phyloP scores from a whole-genome alignment of 1,139 yeast genomes.

The Nakaseomyces nivariensis region DNA sequence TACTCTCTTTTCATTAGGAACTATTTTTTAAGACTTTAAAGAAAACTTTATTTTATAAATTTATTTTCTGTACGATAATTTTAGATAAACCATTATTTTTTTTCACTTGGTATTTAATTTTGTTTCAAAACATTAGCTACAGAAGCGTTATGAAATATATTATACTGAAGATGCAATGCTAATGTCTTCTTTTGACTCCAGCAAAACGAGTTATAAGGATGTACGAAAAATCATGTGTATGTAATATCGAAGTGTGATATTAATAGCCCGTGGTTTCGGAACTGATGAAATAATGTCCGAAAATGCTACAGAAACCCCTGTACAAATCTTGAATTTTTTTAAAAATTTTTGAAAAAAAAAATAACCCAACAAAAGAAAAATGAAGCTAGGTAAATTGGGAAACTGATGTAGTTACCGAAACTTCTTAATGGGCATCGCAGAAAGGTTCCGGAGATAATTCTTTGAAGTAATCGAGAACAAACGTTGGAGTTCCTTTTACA shows the following conservation, averaged over 20 bases:
- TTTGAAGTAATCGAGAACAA: not conserved
- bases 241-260: too few species aligned
- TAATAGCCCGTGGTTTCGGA: not conserved
- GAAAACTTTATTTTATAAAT: conserved; percentile 3
- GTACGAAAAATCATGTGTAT: too few species aligned
- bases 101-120: not conserved
- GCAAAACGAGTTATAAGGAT: too few species aligned
- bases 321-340: not conserved
- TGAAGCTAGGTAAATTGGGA: not conserved
- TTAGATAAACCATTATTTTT: conserved; percentile 2
- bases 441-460: not conserved
- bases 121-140: not conserved
- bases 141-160: not conserved
- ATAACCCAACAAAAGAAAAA: not conserved
- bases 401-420: not conserved
- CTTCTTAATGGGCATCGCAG: not conserved
- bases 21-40: not conserved
- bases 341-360: not conserved
- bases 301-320: not conserved
- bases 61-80: conserved; percentile 5
- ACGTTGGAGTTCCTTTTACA: not conserved
- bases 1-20: not conserved
- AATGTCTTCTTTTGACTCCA: too few species aligned
- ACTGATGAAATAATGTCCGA: not conserved
- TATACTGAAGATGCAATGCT: too few species aligned